phyloP scores from a whole-genome alignment of 805 yeast species.

The Groenewaldozyma salmanticensis region DNA sequence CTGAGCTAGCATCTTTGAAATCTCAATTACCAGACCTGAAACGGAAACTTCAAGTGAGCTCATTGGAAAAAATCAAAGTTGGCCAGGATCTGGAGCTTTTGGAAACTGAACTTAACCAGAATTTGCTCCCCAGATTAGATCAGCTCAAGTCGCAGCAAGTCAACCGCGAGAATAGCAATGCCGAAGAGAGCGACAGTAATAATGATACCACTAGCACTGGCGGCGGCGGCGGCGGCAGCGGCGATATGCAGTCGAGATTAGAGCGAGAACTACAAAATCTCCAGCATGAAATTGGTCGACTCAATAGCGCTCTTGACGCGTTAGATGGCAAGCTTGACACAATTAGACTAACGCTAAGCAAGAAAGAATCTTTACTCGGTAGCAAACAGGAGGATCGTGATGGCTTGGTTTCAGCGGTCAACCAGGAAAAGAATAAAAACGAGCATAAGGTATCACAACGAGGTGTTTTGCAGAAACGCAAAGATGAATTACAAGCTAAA shows the following conservation, averaged over 20 bases:
- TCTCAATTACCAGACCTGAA: conserved; percentile 32
- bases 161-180: too few relatives aligned
- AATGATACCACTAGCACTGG: conserved; percentile 1
- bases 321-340: conserved; percentile 11
- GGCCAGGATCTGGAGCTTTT: conserved; percentile 40
- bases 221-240: background rate
- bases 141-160: conserved; percentile 30
- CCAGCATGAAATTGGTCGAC: conserved; percentile 16
- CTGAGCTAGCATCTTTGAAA: conserved; percentile 30
- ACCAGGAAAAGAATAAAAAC: conserved; percentile 48
- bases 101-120: conserved; percentile 51
- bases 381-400: conserved; percentile 51
- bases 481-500: conserved; percentile 62
- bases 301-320: conserved; percentile 4
- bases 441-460: conserved; percentile 59
- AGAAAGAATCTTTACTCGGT: conserved; percentile 33
- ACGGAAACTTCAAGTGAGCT: conserved; percentile 32
- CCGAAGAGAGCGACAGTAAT: conserved; percentile 9
- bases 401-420: conserved; percentile 43
- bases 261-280: conserved; percentile 24
- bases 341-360: conserved; percentile 18
- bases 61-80: conserved; percentile 32
- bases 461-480: conserved; percentile 46
- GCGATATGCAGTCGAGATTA: conserved; percentile 6
- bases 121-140: conserved; percentile 42